These are phyloP conservation scores for Ophioceras dolichostomum DNA, from an alignment of 2,329 filamentous ascomycete species.

Conservation along the genomic window DNA sequence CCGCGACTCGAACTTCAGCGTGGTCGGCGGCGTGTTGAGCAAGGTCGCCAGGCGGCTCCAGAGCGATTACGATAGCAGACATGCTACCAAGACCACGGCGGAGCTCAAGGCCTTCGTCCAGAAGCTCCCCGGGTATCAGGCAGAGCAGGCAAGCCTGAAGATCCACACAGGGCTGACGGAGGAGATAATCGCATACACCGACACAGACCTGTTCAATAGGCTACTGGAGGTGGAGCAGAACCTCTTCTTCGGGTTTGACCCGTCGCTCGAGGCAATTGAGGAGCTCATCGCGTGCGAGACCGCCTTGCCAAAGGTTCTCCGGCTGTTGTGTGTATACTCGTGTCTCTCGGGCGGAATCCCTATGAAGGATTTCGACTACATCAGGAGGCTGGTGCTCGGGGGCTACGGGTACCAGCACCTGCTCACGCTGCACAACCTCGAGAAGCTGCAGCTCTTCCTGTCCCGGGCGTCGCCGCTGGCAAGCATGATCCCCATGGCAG, in stretches of 20 bases:
- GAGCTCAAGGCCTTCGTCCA: slow-evolving; percentile 94
- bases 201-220: slow-evolving; percentile 78
- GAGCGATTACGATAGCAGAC: slow-evolving; percentile 76
- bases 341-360: slow-evolving; percentile 82
- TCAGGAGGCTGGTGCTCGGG: slow-evolving; percentile 77
- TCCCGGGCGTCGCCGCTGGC: slow-evolving; percentile 65
- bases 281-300: slow-evolving; percentile 87
- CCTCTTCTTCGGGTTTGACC: slow-evolving; percentile 79
- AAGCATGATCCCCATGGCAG: slow-evolving; percentile 62
- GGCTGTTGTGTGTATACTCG: slow-evolving; percentile 82
- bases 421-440: slow-evolving; percentile 74
- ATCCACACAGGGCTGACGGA: slow-evolving; percentile 86
- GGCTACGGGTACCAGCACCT: slow-evolving; percentile 94
- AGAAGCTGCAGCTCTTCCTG: slow-evolving; percentile 79
- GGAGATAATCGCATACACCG: slow-evolving; percentile 88
- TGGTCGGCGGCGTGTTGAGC: slow-evolving; percentile 80
- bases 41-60: slow-evolving; percentile 80
- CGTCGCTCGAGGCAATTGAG: slow-evolving; percentile 78
- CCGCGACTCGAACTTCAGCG: slow-evolving; percentile 87
- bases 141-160: slow-evolving; percentile 86
- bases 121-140: slow-evolving; percentile 82
- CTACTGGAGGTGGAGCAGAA: slow-evolving; percentile 92
- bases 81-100: slow-evolving; percentile 74
- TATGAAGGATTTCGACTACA: slow-evolving; percentile 76
- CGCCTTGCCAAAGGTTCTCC: slow-evolving; percentile 67